These are phyloP conservation scores for Ashbya aceris DNA, from an alignment of 1,139 yeast species.

Conservation along the genomic window DNA sequence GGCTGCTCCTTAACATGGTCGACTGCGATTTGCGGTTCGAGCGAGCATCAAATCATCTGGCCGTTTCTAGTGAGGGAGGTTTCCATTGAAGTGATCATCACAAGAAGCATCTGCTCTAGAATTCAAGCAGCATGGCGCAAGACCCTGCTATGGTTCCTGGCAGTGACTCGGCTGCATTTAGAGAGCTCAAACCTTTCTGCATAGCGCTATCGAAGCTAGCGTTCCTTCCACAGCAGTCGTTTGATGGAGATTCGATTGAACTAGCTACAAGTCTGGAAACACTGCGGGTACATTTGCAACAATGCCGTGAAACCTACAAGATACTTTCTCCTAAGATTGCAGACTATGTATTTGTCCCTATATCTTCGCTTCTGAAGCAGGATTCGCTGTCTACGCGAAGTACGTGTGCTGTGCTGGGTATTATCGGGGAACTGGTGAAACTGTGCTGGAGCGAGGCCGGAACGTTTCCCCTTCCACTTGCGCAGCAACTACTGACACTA, in stretches of 20 bases:
- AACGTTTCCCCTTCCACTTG: constrained; percentile 33
- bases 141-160: too few relatives aligned
- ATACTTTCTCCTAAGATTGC: constrained; percentile 37
- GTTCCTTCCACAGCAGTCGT: constrained; percentile 32
- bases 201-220: constrained; percentile 36
- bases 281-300: constrained; percentile 23
- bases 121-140: too few relatives aligned
- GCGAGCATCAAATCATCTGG: too few relatives aligned
- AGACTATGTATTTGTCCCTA: constrained; percentile 55
- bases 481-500: constrained; percentile 43
- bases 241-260: constrained; percentile 27
- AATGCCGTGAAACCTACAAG: constrained; percentile 9
- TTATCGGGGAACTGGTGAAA: constrained; percentile 35
- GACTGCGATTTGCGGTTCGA: too few relatives aligned
- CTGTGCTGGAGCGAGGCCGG: constrained; percentile 40
- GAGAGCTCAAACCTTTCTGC: constrained; percentile 33
- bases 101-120: too few relatives aligned
- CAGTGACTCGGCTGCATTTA: constrained; percentile 10
- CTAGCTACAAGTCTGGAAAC: constrained; percentile 30
- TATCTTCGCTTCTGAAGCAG: constrained; percentile 42
- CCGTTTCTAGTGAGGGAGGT: too few relatives aligned
- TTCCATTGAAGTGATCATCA: too few relatives aligned
- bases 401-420: constrained; percentile 35
- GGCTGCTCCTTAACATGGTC: too few relatives aligned
- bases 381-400: constrained; percentile 37